These are phyloP conservation scores for Quercus lobata DNA, from an alignment of 331 rosid genomes.

Conservation along the genomic window DNA sequence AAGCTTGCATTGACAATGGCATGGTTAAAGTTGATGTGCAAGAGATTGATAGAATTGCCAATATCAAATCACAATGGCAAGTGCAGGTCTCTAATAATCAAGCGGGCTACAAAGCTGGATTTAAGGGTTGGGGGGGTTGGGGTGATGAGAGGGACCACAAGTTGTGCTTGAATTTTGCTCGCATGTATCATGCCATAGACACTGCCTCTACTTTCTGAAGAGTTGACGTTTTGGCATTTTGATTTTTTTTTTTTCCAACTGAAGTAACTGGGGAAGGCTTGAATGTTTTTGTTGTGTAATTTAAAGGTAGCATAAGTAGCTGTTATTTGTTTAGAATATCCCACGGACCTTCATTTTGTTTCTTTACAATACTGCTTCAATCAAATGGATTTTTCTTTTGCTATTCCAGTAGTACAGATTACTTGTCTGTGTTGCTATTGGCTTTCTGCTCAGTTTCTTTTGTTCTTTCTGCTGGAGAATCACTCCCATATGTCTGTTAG, in stretches of 20 bases:
- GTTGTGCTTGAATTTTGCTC: conserved; percentile 74
- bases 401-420: background rate
- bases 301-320: background rate
- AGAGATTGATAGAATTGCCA: conserved; percentile 55
- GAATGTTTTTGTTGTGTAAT: conserved; percentile 13
- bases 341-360: background rate
- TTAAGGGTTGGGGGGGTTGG: conserved; percentile 99
- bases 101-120: conserved; percentile 88
- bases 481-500: no score
- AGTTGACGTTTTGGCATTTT: conserved; percentile 12
- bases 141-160: conserved; percentile 79
- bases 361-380: background rate
- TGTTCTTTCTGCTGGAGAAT: no score
- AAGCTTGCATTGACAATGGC: conserved; percentile 75
- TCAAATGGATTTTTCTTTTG: background rate
- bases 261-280: conserved; percentile 8
- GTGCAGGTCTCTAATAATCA: conserved; percentile 56
- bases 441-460: no score
- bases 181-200: conserved; percentile 49
- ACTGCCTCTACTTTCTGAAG: conserved; percentile 29
- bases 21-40: conserved; percentile 43
- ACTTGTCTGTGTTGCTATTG: no score
- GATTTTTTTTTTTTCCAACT: background rate
- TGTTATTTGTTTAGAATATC: background rate
- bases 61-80: conserved; percentile 68